Evolutionary conservation across 2,329 filamentous ascomycete genomes (phyloP), one percentile per base, ranked within the genome.

Genomic region (Paracamarosporium sp.): DNA sequence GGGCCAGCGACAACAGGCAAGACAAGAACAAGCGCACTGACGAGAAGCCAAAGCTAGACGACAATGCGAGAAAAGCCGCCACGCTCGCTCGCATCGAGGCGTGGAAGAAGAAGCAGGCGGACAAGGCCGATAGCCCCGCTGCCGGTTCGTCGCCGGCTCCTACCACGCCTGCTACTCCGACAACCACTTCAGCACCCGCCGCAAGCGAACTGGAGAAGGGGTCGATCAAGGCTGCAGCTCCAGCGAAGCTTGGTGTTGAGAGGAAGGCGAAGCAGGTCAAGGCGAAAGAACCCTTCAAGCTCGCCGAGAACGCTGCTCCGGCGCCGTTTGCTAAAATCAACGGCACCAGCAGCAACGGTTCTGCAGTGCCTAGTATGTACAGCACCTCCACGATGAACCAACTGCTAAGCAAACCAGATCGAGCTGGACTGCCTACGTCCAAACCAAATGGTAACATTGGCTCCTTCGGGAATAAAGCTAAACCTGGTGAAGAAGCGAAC

Each of bases 201-300:
- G 57, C 65, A 6, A 52, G 64, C 30, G 63, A 65, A 50, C 20
- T 36, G 50, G 58, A 69, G 33, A 79, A 85, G 30, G 83, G 88
- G 9, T 81, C 86, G 9, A 76, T 82, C 70, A 83, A 88, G 60
- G 90, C 90, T 67, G 96, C 95, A 75, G 94, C 95, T 68, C 90
- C 96, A 67, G 90, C 91, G 5, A 96, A 96, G 76, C 89, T 88
- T 20, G 93, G 95, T 65, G 89, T 87, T 38, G 96, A 94, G 76
- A 95, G 91, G 74, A 85, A 88, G 40, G 83, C 53, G 79, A 85
- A 70, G 77, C 85, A 64, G 51, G 61, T 60, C 46, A 66, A 71
- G 53, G 64, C 60, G 43, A 66, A 71, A 45, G 70, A 73, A 60
- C 66, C 64, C 69, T 80, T 73, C 72, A 76, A 62, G 65, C 71